These are phyloP conservation scores for Aspergillus awamori DNA, from an alignment of 2,329 filamentous ascomycete species.

Conservation along the genomic window DNA sequence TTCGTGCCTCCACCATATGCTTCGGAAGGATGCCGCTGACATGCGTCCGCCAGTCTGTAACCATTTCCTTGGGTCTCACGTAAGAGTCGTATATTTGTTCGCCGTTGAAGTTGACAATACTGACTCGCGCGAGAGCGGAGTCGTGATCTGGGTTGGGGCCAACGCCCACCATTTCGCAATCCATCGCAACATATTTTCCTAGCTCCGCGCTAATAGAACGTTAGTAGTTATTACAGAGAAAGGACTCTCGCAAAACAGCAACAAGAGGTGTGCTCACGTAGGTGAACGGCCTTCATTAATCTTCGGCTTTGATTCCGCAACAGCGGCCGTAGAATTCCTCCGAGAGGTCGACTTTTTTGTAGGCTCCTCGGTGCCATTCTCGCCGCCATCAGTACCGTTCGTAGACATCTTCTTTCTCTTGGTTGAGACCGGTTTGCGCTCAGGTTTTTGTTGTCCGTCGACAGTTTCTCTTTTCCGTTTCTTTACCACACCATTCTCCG, in stretches of 20 bases:
- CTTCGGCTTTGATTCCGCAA: constrained; percentile 54
- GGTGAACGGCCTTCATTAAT: constrained; percentile 65
- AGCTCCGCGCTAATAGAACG: constrained; percentile 61
- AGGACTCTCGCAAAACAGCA: constrained; percentile 11
- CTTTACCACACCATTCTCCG: constrained; percentile 36
- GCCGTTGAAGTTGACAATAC: constrained; percentile 90
- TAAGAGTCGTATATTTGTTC: constrained; percentile 93
- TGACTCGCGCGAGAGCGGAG: constrained; percentile 82
- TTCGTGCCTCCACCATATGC: constrained; percentile 69
- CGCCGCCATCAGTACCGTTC: constrained; percentile 13
- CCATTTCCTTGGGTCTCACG: constrained; percentile 73
- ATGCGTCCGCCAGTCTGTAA: constrained; percentile 87
- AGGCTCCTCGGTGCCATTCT: constrained; percentile 64
- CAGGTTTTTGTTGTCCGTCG: constrained; percentile 28
- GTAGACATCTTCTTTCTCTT: constrained; percentile 41
- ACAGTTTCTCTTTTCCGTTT: constrained; percentile 32
- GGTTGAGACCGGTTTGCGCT: constrained; percentile 22
- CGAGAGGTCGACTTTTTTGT: constrained; percentile 61
- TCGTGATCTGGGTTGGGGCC: constrained; percentile 63
- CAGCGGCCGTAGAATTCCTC: constrained; percentile 60
- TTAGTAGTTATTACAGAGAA: constrained; percentile 17
- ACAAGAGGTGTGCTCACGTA: constrained; percentile 35
- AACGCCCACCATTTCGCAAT: constrained; percentile 98
- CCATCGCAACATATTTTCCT: constrained; percentile 88
- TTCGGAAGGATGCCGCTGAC: constrained; percentile 79